phyloP scores from a whole-genome alignment of 805 yeast genomes.

The Starmerella bombicola region DNA sequence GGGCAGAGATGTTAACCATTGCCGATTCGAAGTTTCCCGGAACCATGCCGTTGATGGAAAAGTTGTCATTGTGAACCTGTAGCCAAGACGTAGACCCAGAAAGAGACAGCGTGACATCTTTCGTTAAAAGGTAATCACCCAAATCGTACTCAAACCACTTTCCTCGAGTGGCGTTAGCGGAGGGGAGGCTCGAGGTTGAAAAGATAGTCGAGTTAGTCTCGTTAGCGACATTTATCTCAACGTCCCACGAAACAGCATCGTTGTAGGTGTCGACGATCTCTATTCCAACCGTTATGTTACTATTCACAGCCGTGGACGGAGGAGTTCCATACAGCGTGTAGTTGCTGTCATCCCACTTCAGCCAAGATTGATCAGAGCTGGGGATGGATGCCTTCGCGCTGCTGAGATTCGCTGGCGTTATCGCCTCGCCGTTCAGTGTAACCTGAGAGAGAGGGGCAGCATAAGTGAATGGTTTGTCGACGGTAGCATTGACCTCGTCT shows the following conservation, averaged over 20 bases:
- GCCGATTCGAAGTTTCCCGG: slow-evolving; percentile 38
- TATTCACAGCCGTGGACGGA: slow-evolving; percentile 37
- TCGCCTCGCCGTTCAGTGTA: slow-evolving; percentile 46
- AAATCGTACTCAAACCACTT: slow-evolving; percentile 42
- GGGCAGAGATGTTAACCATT: slow-evolving; percentile 37
- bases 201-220: slow-evolving; percentile 24
- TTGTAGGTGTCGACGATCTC: slow-evolving; percentile 31
- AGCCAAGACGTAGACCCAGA: slow-evolving; percentile 50
- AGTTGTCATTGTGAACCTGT: slow-evolving; percentile 43
- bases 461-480: slow-evolving; percentile 41
- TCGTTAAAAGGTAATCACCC: slow-evolving; percentile 45
- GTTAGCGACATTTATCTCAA: slow-evolving; percentile 20
- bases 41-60: slow-evolving; percentile 54
- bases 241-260: slow-evolving; percentile 27
- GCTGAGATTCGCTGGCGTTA: slow-evolving; percentile 48
- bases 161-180: slow-evolving; percentile 61
- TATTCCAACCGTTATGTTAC: slow-evolving; percentile 29
- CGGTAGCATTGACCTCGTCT: slow-evolving; percentile 56
- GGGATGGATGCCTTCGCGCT: slow-evolving; percentile 45
- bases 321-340: slow-evolving; percentile 58
- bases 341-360: slow-evolving; percentile 46
- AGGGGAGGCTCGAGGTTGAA: slow-evolving; percentile 38
- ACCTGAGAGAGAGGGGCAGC: slow-evolving; percentile 53
- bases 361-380: slow-evolving; percentile 43
- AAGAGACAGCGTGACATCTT: slow-evolving; percentile 21